phyloP scores from a whole-genome alignment of 371 early-diverging fungal species.

The Batkoa obscura region DNA sequence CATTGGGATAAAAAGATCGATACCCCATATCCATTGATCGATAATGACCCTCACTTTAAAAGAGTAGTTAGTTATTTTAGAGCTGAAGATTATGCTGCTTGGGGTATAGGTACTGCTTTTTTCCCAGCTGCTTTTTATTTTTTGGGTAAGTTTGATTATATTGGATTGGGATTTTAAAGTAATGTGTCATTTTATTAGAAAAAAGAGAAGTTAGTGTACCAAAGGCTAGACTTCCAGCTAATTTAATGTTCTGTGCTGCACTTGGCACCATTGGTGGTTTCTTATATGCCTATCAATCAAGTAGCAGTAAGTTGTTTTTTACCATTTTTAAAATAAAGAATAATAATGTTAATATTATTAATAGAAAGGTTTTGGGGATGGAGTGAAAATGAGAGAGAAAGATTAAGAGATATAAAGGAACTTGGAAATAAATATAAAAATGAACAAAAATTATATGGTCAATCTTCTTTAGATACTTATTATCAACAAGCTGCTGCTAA shows the following conservation, averaged over 20 bases:
- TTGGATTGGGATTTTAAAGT: neutral
- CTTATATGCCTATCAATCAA: constrained; percentile 40
- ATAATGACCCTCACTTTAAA: constrained; percentile 55
- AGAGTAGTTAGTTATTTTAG: constrained; percentile 83
- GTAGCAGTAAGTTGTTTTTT: constrained; percentile 36
- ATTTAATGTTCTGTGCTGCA: constrained; percentile 13
- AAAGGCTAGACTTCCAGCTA: neutral
- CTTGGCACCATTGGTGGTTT: constrained; percentile 46
- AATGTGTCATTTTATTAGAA: neutral
- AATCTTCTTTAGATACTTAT: constrained; percentile 32
- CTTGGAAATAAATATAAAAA: constrained; percentile 34
- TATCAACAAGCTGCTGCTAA: constrained; percentile 41
- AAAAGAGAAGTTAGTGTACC: neutral
- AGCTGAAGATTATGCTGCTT: constrained; percentile 49
- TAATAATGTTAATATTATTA: neutral
- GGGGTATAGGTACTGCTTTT: constrained; percentile 40
- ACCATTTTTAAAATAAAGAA: neutral
- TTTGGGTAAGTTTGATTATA: constrained; percentile 34
- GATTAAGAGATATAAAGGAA: constrained; percentile 42
- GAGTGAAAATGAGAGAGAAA: constrained; percentile 71
- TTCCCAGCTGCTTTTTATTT: constrained; percentile 53
- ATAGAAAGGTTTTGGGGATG: constrained; percentile 88
- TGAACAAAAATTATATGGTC: constrained; percentile 55
- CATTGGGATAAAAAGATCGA: constrained; percentile 10
- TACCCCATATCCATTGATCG: constrained; percentile 39